Conservation (phyloP, 208 protist species). For the Herpetomonas tarakana region DNA sequence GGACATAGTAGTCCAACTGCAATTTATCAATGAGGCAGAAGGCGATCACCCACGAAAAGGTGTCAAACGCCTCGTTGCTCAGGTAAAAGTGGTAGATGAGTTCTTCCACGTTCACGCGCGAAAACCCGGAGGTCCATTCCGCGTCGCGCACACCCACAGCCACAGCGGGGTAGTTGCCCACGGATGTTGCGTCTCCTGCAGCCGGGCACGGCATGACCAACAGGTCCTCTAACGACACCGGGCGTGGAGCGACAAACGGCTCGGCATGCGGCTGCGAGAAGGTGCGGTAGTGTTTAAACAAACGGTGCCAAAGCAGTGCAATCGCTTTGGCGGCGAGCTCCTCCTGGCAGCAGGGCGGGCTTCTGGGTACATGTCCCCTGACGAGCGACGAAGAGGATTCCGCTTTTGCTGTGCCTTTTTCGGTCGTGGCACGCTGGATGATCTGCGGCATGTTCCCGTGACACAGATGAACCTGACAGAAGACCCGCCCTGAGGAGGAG, state of each 20-base stretch:
- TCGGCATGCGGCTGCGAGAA: background rate
- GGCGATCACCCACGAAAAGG: slow-evolving; percentile 62
- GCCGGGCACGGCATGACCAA: too few relatives aligned
- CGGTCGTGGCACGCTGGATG: too few relatives aligned
- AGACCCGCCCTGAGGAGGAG: too few relatives aligned
- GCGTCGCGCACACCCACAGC: background rate
- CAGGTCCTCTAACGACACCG: too few relatives aligned
- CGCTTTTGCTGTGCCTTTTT: background rate
- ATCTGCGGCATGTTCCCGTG: too few relatives aligned
- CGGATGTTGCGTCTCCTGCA: background rate
- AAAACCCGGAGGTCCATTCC: slow-evolving; percentile 30
- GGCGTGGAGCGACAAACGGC: background rate
- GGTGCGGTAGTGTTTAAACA: background rate
- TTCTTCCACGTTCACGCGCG: slow-evolving; percentile 11
- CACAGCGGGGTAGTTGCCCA: background rate
- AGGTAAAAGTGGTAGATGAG: slow-evolving; percentile 68
- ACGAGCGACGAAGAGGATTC: too few relatives aligned
- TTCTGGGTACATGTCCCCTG: background rate
- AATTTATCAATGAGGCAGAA: slow-evolving; percentile 73
- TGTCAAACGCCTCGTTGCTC: slow-evolving; percentile 42
- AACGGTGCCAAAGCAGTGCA: slow-evolving; percentile 3
- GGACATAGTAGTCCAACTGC: slow-evolving; percentile 45
- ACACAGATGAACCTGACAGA: too few relatives aligned
- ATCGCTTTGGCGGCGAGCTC: background rate
- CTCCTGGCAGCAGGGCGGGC: background rate